phyloP scores from a whole-genome alignment of 2,329 filamentous ascomycete species.

The Colletotrichum phormii region DNA sequence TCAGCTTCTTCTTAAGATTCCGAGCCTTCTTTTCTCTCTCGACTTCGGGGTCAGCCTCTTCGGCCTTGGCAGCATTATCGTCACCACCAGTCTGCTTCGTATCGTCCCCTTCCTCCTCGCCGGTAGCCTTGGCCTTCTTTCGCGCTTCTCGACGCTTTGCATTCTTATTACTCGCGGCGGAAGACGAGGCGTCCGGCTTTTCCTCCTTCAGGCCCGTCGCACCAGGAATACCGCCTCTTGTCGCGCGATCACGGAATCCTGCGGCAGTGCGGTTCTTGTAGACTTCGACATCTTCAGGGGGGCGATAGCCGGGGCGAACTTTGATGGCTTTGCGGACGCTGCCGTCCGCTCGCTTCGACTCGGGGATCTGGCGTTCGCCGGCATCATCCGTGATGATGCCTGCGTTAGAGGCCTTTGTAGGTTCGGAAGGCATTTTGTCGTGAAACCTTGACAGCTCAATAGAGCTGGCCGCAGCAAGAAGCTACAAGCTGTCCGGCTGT shows the following conservation, averaged over 20 bases:
- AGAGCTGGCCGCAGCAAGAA: neutral
- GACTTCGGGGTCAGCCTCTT: slow-evolving; percentile 72
- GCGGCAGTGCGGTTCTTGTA: slow-evolving; percentile 95
- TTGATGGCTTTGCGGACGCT: slow-evolving; percentile 94
- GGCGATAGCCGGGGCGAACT: slow-evolving; percentile 91
- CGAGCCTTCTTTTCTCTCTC: slow-evolving; percentile 94
- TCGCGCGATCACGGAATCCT: slow-evolving; percentile 81
- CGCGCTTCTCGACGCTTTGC: slow-evolving; percentile 76
- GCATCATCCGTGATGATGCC: slow-evolving; percentile 82
- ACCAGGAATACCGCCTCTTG: slow-evolving; percentile 75
- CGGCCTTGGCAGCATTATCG: slow-evolving; percentile 44
- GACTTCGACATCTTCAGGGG: slow-evolving; percentile 93
- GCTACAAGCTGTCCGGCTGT: neutral
- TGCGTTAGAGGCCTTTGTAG: slow-evolving; percentile 64
- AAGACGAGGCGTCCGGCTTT: slow-evolving; percentile 55
- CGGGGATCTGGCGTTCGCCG: slow-evolving; percentile 89
- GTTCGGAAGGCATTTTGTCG: slow-evolving; percentile 49
- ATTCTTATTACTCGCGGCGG: slow-evolving; percentile 80
- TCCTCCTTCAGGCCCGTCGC: slow-evolving; percentile 70
- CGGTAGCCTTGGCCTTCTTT: slow-evolving; percentile 64
- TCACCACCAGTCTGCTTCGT: slow-evolving; percentile 43
- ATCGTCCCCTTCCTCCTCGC: slow-evolving; percentile 66
- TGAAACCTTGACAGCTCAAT: neutral
- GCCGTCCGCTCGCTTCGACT: slow-evolving; percentile 87
- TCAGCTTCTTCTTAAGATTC: slow-evolving; percentile 92